Evolutionary conservation across 139 green algal species (phyloP), one percentile per base, ranked within the genome.

Genomic region (Mychonastes homosphaera): DNA sequence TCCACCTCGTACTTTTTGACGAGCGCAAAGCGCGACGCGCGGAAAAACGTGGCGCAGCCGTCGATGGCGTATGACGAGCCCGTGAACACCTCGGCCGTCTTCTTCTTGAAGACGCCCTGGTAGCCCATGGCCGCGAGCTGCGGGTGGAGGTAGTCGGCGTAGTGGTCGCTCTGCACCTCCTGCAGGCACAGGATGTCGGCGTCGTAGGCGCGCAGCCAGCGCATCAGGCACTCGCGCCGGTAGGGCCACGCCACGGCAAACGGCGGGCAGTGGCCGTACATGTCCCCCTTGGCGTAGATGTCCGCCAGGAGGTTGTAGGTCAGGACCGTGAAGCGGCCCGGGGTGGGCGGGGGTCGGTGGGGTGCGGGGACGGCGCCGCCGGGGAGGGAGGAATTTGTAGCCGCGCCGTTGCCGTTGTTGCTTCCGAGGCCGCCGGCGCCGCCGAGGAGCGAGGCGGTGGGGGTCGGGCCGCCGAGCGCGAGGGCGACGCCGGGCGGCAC

Each of bases 1-100:
- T 98, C 92, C 57, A 98, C 86, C 78, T 95, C 86, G 56, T 97
- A 98, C 83, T 98, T 98, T 79, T 97, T 98, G 13, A 98, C 88
- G 35, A 98, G 75, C 16, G 78, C 68, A 63, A 98, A 98, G 45
- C 78, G 74, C 5, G 0, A 54, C 5, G 57, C 68, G 44, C 76
- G 74, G 82, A 94, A 98, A 69, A 98, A 98, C 8, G 91, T 98
- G 19, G 91, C 92, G 53, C 92, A 98, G 29, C 92, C 92, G 65
- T 98, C 92, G 36, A 96, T 96, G 41, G 87, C 85, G 62, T 92
- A 95, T 44, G 81, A 83, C 57, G 76, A 81, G 39, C 71, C 72
- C 0, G 80, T 87, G 67, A 85, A 95, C 30, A 96, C 69, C 75
- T 97, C 88, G 6, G 77, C 81, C 5, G 91, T 97, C 73, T 98